phyloP scores from a whole-genome alignment of 805 yeast species.

The Saturnispora gosingensis region DNA sequence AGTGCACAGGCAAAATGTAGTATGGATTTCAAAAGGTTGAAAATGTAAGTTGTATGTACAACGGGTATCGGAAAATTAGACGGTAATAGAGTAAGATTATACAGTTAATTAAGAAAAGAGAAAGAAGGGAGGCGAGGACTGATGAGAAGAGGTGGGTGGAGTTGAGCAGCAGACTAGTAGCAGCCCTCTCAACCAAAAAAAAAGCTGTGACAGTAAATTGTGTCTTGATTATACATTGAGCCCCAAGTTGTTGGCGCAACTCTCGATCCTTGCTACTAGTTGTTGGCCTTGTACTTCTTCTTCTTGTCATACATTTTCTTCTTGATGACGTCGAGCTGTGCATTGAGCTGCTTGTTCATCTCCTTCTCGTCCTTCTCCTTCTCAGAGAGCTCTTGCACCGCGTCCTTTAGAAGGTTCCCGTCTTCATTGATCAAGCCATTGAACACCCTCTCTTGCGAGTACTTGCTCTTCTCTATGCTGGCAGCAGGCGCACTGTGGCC shows the following conservation, averaged over 20 bases:
- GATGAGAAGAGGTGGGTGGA: no score
- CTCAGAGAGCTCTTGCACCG: neutral
- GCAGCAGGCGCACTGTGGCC: neutral
- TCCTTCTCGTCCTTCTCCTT: neutral
- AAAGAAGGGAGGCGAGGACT: no score
- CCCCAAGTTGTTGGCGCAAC: no score
- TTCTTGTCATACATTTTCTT: conserved; percentile 1
- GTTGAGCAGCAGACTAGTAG: no score
- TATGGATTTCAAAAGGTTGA: no score
- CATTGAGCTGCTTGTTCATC: neutral
- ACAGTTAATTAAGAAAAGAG: no score
- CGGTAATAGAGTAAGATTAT: no score
- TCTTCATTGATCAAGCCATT: conserved; percentile 5
- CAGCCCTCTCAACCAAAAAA: no score
- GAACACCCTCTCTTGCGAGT: neutral
- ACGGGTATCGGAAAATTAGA: no score
- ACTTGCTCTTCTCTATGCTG: neutral
- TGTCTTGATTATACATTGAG: no score
- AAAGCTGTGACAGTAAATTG: no score
- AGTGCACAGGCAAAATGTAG: neutral
- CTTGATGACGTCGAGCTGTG: neutral
- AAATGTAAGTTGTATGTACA: no score
- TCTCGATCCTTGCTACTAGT: neutral
- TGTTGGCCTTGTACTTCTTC: neutral
- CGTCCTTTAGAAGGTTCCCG: neutral